These are phyloP conservation scores for Arthroderma sp. DNA, from an alignment of 2,329 filamentous ascomycete species.

Conservation along the genomic window DNA sequence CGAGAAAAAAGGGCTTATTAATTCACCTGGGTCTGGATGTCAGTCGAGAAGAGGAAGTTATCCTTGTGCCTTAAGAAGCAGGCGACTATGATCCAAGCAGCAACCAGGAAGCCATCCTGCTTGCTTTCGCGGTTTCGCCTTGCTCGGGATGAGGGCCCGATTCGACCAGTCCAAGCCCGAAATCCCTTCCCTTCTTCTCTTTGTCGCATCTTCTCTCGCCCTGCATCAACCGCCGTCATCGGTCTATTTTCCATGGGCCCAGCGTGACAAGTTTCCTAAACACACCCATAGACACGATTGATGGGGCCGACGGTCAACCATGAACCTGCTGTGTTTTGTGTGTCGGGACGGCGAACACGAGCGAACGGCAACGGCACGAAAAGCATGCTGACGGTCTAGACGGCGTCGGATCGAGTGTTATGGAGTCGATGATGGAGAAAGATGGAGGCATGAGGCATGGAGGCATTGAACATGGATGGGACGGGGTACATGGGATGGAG, in stretches of 20 bases:
- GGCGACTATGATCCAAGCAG: neutral
- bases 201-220: neutral
- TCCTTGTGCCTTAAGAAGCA: neutral
- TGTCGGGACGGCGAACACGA: neutral
- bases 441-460: too few species aligned
- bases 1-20: neutral
- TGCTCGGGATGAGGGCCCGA: neutral
- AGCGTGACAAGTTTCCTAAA: neutral
- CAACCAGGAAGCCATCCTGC: neutral
- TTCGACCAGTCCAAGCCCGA: neutral
- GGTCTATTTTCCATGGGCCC: too few species aligned
- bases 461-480: conserved; percentile 2
- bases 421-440: neutral
- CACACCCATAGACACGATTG: neutral
- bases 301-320: neutral
- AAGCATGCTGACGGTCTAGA: neutral
- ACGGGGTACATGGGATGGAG: conserved; percentile 3
- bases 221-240: neutral
- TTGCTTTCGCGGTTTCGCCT: neutral
- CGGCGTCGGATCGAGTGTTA: neutral
- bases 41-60: neutral
- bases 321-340: neutral
- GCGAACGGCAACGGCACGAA: neutral
- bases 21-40: neutral
- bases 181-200: neutral